These are phyloP conservation scores for Solanum pinnatisectum DNA, from an alignment of 257 asterid genomes.

Conservation along the genomic window DNA sequence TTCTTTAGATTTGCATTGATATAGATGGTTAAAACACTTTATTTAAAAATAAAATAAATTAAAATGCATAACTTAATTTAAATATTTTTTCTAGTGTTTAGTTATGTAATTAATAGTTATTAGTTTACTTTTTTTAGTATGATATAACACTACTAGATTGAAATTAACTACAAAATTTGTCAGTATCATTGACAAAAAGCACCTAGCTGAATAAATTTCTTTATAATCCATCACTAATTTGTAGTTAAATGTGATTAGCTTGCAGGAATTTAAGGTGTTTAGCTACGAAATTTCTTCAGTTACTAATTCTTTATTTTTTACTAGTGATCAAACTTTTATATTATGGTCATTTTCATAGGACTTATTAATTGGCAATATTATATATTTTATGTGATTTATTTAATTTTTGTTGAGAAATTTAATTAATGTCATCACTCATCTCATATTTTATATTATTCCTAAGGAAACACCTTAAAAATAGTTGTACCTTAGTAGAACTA, in stretches of 20 bases:
- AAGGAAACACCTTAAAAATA: neutral
- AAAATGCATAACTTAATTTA: neutral
- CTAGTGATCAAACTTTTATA: neutral
- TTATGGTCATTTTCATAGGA: neutral
- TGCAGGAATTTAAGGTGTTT: neutral
- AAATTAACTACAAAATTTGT: neutral
- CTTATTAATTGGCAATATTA: too few species aligned
- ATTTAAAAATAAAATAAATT: too few species aligned
- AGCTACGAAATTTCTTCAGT: neutral
- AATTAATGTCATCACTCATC: neutral
- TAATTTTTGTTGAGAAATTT: too few species aligned
- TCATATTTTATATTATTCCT: too few species aligned
- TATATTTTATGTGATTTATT: neutral
- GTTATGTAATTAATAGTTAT: neutral
- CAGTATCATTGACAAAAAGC: neutral
- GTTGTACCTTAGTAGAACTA: neutral
- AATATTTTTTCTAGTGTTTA: too few species aligned
- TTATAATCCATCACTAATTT: neutral
- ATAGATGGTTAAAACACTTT: neutral
- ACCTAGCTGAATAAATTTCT: neutral
- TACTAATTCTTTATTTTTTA: neutral
- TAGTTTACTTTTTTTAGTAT: neutral
- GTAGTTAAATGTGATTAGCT: neutral
- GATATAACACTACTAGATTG: neutral
- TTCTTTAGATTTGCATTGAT: neutral